Base-by-base conservation (phyloP, 768 basidiomycete species). In the Serendipita sp. region DNA sequence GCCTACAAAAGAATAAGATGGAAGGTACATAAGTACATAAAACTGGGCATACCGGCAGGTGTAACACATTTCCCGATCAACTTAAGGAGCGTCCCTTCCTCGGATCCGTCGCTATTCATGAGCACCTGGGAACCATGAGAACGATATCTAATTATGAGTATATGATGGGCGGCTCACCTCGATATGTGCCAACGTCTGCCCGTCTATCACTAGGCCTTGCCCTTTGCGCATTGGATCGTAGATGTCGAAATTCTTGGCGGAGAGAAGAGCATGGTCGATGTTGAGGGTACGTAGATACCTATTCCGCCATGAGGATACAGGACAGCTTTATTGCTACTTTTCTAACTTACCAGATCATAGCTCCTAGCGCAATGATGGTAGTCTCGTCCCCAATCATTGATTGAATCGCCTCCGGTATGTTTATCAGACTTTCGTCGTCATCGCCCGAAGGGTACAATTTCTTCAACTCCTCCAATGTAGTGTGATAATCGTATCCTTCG, bases 211-310 rank as follows among this genome's bases (percentile, higher is more conserved):
- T 64, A 98, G 75, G 4, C 64, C 64, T 70, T 85, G 79, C n/a
- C 92, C 93, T 66, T 81, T 80, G 71, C 87, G 86, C 83, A 97
- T 91, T 0, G 96, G 96, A 73, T 97, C 92, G 70, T 95, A 96
- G 44, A 96, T 79, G 69, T 97, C 94, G 80, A 99, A 99, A 71
- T 98, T 98, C 75, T 84, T 88, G 87, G 96, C 93, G 63, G 85
- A 89, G 70, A 99, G 73, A 64, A 99, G 84, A 67, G 97, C 94
- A 71, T 91, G 88, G 75, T 94, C 95, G 67, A 98, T 91, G 71
- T 98, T 98, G 44, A 99, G 80, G 66, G 91, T 89, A 43, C 88
- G 84, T 13, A 98, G 81, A 71, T 92, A 92, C 83, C 86, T 85
- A 63, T 45, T 36, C 43, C 16, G 23, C 31, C 23, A 15, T 43